These are phyloP conservation scores for Trifolium fragiferum DNA, from an alignment of 306 rosid genomes.

Conservation along the genomic window DNA sequence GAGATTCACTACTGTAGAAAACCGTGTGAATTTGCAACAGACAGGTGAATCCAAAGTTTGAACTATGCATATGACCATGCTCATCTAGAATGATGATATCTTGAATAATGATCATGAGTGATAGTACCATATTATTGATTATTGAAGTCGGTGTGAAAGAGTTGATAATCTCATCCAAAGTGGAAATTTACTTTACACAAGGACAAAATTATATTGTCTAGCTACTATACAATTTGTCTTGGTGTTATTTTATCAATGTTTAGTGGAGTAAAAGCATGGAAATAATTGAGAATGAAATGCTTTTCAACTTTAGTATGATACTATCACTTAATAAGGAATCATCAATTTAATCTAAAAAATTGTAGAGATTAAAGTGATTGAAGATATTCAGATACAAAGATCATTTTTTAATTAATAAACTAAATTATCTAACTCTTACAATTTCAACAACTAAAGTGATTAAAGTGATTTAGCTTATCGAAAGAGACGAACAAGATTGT, in stretches of 20 bases:
- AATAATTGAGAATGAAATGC: not conserved
- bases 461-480: not conserved
- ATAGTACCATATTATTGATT: not conserved
- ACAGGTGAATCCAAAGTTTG: not conserved
- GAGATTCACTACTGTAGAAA: no score
- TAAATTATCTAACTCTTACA: not conserved
- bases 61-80: not conserved
- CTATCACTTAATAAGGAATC: not conserved
- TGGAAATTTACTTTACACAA: not conserved
- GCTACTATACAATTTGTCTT: not conserved
- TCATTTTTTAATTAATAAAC: not conserved
- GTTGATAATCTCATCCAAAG: not conserved
- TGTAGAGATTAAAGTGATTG: not conserved
- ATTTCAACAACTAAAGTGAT: no score
- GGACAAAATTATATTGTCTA: not conserved
- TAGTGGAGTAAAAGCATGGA: not conserved
- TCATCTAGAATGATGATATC: not conserved
- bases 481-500: not conserved
- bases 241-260: not conserved
- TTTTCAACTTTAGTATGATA: not conserved
- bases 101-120: not conserved
- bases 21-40: no score
- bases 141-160: constrained; percentile 14
- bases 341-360: not conserved
- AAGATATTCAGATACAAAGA: not conserved